Evolutionary conservation across 768 basidiomycete species (phyloP).

Genomic region (Suillus tomentosus): DNA sequence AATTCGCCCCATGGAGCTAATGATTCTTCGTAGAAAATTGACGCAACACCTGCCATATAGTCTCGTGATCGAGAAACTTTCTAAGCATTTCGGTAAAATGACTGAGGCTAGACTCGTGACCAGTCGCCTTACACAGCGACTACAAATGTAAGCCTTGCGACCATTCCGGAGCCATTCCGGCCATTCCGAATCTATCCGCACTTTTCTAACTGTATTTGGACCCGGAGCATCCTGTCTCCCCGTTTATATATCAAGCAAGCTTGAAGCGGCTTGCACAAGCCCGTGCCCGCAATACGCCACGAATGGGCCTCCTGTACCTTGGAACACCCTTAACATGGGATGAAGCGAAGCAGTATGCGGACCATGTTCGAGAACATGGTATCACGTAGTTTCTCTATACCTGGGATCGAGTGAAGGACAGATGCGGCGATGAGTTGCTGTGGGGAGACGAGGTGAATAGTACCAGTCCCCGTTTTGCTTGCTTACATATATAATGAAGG

Average conservation of each 20-base stretch:
- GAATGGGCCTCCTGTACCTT: conserved; percentile 85
- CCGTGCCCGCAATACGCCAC: conserved; percentile 33
- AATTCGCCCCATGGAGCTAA: conserved; percentile 14
- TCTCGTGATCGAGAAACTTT: conserved; percentile 81
- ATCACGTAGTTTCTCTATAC: conserved; percentile 93
- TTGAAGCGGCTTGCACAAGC: conserved; percentile 5
- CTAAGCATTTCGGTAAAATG: conserved; percentile 79
- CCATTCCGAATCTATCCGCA: neutral
- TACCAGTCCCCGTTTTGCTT: neutral
- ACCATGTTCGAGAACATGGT: conserved; percentile 90
- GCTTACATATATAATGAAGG: conserved; percentile 39
- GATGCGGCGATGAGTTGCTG: conserved; percentile 86
- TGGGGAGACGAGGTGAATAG: conserved; percentile 95
- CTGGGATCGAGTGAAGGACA: conserved; percentile 91
- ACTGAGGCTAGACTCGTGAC: conserved; percentile 40
- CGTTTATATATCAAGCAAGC: neutral
- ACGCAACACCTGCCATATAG: conserved; percentile 88
- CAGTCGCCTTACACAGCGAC: too few species aligned
- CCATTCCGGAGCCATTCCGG: too few species aligned
- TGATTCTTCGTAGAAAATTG: conserved; percentile 58
- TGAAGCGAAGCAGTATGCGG: conserved; percentile 81
- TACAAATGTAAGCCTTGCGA: neutral
- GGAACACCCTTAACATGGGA: conserved; percentile 94
- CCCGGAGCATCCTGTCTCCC: neutral
- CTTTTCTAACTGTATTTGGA: conserved; percentile 8